phyloP scores from a whole-genome alignment of 208 protist genomes.

The Leishmania martiniquensis region DNA sequence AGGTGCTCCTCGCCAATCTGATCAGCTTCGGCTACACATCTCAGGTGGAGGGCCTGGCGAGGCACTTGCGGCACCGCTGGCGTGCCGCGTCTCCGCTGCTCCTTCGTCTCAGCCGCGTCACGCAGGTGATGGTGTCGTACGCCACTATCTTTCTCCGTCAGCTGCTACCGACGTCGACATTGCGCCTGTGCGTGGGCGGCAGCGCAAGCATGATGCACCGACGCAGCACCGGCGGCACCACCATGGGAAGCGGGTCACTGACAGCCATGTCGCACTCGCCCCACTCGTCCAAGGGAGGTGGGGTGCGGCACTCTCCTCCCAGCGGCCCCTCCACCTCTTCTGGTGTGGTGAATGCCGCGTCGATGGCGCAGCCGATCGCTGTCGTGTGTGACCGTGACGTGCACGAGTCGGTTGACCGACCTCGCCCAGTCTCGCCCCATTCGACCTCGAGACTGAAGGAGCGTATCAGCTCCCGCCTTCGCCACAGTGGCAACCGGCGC shows the following conservation, averaged over 20 bases:
- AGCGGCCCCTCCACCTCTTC: background rate
- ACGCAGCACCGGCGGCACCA: background rate
- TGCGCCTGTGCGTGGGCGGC: slow-evolving; percentile 4
- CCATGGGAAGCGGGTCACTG: background rate
- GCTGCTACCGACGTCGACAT: slow-evolving; percentile 9
- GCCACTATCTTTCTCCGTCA: slow-evolving; percentile 23
- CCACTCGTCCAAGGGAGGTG: background rate
- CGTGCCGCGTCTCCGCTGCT: slow-evolving; percentile 24
- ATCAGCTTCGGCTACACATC: slow-evolving; percentile 33
- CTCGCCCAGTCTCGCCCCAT: background rate
- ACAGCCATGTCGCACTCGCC: slow-evolving; percentile 2
- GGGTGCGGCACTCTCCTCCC: background rate
- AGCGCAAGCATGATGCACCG: background rate
- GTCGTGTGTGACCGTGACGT: background rate
- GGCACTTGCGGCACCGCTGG: slow-evolving; percentile 27
- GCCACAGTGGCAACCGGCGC: background rate
- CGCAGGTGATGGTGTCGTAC: slow-evolving; percentile 41
- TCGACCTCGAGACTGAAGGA: background rate
- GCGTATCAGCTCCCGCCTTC: background rate
- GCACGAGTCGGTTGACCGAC: background rate
- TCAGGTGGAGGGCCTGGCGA: slow-evolving; percentile 21
- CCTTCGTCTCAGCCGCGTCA: slow-evolving; percentile 22
- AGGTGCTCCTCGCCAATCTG: slow-evolving; percentile 25
- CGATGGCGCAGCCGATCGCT: background rate
- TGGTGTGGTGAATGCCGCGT: background rate